A percentile compares a stretch with the other conserved stretches of the same genome.
phyloP scores from a whole-genome alignment of 1,284 basidiomycete genomes.

The Mycena citricolor region DNA sequence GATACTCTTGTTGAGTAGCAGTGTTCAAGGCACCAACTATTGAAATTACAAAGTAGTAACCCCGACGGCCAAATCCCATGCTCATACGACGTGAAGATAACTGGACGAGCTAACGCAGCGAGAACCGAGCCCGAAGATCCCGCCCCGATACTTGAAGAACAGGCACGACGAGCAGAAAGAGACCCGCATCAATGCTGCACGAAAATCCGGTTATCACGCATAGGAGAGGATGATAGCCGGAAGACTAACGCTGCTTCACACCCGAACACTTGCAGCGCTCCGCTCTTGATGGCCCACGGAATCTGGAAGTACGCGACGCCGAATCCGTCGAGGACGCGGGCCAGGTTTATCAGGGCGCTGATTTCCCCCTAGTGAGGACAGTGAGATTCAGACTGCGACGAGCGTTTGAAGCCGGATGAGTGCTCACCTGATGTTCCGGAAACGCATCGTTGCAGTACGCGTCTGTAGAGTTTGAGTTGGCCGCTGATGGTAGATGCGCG shows the following conservation, averaged over 20 bases:
- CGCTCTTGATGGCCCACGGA: conserved; percentile 47
- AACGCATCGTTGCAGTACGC: conserved; percentile 55
- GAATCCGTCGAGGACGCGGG: conserved; percentile 54
- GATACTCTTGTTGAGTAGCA: too few species aligned
- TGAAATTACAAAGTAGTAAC: too few species aligned
- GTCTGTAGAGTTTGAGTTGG: conserved; percentile 28
- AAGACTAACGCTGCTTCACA: conserved; percentile 45
- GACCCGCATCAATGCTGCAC: conserved; percentile 39
- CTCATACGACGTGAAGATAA: too few species aligned
- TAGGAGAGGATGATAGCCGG: neutral
- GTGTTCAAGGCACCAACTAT: too few species aligned
- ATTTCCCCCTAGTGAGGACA: conserved; percentile 51
- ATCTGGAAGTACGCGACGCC: conserved; percentile 58
- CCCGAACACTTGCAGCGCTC: conserved; percentile 51
- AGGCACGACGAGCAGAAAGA: conserved; percentile 47
- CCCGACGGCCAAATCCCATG: too few species aligned
- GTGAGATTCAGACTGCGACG: conserved; percentile 1
- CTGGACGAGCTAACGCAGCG: too few species aligned
- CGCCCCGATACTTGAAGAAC: conserved; percentile 42
- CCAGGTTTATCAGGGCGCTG: conserved; percentile 55
- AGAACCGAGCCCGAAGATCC: too few species aligned
- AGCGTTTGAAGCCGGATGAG: neutral
- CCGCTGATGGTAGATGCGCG: conserved; percentile 20
- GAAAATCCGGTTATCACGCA: neutral
- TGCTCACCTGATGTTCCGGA: conserved; percentile 46